These are phyloP conservation scores for Psidium friedrichsthalianum DNA, from an alignment of 345 rosid genomes.

Conservation along the genomic window DNA sequence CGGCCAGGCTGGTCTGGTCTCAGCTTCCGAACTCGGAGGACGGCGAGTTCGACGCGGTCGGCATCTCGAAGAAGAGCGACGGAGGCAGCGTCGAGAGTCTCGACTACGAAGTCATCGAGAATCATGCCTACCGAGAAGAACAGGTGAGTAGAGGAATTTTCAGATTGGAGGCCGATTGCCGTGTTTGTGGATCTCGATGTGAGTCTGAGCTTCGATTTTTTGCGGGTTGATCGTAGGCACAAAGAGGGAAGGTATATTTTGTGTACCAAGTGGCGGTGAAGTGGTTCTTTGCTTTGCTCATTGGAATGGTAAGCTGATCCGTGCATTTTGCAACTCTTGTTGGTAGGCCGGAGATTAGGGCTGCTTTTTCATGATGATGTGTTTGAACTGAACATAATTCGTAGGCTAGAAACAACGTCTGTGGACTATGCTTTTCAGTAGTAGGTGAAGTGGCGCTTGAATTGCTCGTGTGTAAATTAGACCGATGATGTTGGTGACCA, in stretches of 20 bases:
- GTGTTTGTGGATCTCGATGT: neutral
- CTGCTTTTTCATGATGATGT: neutral
- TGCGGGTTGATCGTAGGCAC: constrained; percentile 36
- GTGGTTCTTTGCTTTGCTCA: constrained; percentile 93
- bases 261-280: constrained; percentile 67
- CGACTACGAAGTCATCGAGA: constrained; percentile 92
- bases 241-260: constrained; percentile 71
- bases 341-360: neutral
- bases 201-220: neutral
- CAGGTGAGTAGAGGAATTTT: constrained; percentile 27
- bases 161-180: neutral
- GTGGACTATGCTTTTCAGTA: neutral
- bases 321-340: neutral
- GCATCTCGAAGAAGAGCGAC: constrained; percentile 29
- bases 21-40: constrained; percentile 74
- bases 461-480: neutral
- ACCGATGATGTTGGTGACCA: neutral
- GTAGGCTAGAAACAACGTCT: neutral
- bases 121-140: constrained; percentile 84
- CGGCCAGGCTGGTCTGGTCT: constrained; percentile 69
- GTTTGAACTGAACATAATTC: neutral
- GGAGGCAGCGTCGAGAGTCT: constrained; percentile 62
- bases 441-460: neutral
- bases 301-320: constrained; percentile 57
- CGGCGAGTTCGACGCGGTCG: constrained; percentile 37